Evolutionary conservation across 257 asterid genomes (phyloP).

Genomic region (Fraxinus anomala): DNA sequence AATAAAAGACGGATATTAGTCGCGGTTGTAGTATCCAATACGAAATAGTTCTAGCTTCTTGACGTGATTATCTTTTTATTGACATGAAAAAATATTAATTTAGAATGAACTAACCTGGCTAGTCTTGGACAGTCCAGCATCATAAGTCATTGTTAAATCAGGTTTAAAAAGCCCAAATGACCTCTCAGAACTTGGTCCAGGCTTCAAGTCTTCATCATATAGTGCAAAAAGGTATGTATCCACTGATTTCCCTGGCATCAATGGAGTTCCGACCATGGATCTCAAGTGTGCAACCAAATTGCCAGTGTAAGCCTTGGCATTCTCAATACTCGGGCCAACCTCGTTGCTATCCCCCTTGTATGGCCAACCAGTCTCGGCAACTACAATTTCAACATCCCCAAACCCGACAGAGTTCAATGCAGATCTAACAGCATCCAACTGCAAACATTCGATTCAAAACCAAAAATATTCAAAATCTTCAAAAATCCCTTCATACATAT

Average conservation of each 20-base stretch:
- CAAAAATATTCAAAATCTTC: not conserved
- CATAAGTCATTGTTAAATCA: constrained; percentile 51
- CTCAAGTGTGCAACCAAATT: constrained; percentile 61
- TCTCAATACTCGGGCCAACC: constrained; percentile 65
- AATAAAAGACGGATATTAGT: too few species aligned
- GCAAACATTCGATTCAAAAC: not conserved
- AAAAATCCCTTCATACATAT: not conserved
- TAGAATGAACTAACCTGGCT: constrained; percentile 41
- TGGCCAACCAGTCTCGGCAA: constrained; percentile 89
- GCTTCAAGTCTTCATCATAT: constrained; percentile 69
- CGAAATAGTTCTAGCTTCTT: too few species aligned
- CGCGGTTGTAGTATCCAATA: not conserved
- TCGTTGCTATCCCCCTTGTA: constrained; percentile 67
- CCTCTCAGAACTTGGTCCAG: constrained; percentile 70
- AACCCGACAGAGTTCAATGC: constrained; percentile 60
- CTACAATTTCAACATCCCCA: constrained; percentile 62
- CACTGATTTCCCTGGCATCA: constrained; percentile 71
- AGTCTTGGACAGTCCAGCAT: constrained; percentile 54
- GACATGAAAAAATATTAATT: too few species aligned
- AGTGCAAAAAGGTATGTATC: constrained; percentile 70
- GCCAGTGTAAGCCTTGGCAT: constrained; percentile 64
- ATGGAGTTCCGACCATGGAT: constrained; percentile 70
- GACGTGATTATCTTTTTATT: too few species aligned
- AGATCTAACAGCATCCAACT: constrained; percentile 69
- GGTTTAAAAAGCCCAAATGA: constrained; percentile 71